These are phyloP conservation scores for Luffa acutangula DNA, from an alignment of 306 rosid species.

Conservation along the genomic window DNA sequence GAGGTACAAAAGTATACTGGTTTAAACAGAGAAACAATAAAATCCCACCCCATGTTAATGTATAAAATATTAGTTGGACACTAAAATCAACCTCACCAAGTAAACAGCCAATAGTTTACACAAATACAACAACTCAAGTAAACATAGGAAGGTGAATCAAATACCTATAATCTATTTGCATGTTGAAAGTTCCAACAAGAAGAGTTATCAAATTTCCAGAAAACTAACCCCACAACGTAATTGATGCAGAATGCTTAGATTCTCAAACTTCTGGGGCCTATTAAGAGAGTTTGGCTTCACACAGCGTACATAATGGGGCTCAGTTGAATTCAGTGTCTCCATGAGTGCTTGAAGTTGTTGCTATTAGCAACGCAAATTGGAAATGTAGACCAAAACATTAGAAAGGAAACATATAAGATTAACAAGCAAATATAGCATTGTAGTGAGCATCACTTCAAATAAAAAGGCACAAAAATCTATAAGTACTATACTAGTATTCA, in stretches of 20 bases:
- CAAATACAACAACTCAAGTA: not conserved
- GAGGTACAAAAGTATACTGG: not conserved
- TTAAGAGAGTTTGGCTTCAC: constrained; percentile 94
- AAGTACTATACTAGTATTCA: not conserved
- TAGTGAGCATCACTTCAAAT: not conserved
- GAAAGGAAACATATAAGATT: constrained; percentile 2
- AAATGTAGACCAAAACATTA: constrained; percentile 10
- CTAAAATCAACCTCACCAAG: not conserved
- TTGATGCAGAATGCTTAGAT: constrained; percentile 78
- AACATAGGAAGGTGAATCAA: constrained; percentile 8
- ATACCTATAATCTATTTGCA: not conserved
- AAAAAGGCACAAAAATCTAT: not conserved
- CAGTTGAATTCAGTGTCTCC: constrained; percentile 79
- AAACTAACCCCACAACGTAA: constrained; percentile 93
- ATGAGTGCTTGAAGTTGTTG: constrained; percentile 98
- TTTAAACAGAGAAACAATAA: not conserved
- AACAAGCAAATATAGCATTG: not conserved
- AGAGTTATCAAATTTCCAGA: constrained; percentile 12
- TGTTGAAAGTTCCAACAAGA: constrained; percentile 15
- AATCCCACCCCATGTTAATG: not conserved
- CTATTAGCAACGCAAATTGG: constrained; percentile 26
- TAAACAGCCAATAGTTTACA: not conserved
- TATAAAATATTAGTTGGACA: not conserved
- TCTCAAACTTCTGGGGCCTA: constrained; percentile 84
- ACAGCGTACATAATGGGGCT: constrained; percentile 94